Percentiles rank a stretch among this genome's conserved stretches.
Evolutionary conservation across 1,284 basidiomycete species (phyloP).

Genomic region (Bjerkandera adusta): DNA sequence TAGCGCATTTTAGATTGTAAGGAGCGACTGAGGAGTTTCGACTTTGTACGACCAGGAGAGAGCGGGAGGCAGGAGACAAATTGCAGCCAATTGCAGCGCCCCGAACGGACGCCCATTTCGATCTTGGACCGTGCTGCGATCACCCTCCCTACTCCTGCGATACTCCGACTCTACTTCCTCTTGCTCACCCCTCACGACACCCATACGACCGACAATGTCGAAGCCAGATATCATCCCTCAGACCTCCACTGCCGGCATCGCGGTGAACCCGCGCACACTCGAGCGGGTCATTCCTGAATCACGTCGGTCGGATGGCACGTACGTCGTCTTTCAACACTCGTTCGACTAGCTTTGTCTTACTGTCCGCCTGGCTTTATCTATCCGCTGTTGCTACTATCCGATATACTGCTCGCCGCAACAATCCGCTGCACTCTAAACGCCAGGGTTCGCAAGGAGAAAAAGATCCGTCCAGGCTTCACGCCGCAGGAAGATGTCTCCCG

Average conservation of each 20-base stretch:
- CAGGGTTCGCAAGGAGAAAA: slow-evolving; percentile 87
- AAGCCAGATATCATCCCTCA: slow-evolving; percentile 72
- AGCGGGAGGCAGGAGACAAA: not conserved
- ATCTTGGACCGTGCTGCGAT: not conserved
- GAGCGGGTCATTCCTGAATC: slow-evolving; percentile 89
- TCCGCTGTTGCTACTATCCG: not conserved
- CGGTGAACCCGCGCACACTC: slow-evolving; percentile 78
- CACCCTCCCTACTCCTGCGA: not conserved
- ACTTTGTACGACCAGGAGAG: not conserved
- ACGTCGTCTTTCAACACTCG: slow-evolving; percentile 36
- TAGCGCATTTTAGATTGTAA: slow-evolving; percentile 66
- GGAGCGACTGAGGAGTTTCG: not conserved
- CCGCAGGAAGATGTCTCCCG: slow-evolving; percentile 90
- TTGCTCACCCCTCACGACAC: not conserved
- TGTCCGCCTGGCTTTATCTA: too few species aligned
- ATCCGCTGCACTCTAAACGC: slow-evolving; percentile 1
- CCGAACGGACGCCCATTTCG: not conserved
- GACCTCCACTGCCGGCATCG: slow-evolving; percentile 75
- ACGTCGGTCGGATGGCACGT: slow-evolving; percentile 85
- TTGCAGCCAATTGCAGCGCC: too few species aligned
- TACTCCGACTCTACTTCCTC: too few species aligned
- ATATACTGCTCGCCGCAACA: too few species aligned
- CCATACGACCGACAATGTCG: slow-evolving; percentile 64
- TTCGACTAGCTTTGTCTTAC: not conserved
- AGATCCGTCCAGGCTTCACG: slow-evolving; percentile 90